Evolutionary conservation across 495 filamentous ascomycete genomes (phyloP).

Genomic region (Cercophora sp.): DNA sequence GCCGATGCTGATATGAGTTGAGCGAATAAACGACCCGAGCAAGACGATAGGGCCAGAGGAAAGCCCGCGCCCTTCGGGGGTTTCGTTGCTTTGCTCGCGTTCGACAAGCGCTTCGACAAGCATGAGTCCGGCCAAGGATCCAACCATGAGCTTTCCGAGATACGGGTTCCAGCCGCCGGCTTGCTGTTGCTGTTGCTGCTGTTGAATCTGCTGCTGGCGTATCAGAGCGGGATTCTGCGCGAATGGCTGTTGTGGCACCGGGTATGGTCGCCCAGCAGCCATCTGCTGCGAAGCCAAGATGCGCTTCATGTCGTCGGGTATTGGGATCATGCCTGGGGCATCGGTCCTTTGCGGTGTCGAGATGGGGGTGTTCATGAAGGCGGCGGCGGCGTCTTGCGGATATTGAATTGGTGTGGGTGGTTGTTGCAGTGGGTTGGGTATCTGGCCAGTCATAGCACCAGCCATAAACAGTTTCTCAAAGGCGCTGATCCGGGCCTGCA

Average conservation of each 20-base stretch:
- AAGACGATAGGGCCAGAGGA: conserved; percentile 61
- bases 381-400: conserved; percentile 32
- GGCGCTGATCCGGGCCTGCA: conserved; percentile 65
- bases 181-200: conserved; percentile 42
- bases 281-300: conserved; percentile 51
- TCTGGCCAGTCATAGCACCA: conserved; percentile 48
- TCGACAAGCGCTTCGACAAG: conserved; percentile 71
- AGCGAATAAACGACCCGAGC: conserved; percentile 39
- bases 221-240: conserved; percentile 33
- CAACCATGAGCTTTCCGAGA: conserved; percentile 79
- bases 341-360: conserved; percentile 27
- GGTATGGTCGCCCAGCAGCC: conserved; percentile 41
- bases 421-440: conserved; percentile 45
- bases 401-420: conserved; percentile 47
- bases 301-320: conserved; percentile 73
- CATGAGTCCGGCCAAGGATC: conserved; percentile 87
- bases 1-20: conserved; percentile 41
- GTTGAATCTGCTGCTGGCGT: conserved; percentile 45
- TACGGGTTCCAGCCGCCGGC: conserved; percentile 45
- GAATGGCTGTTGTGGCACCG: conserved; percentile 37
- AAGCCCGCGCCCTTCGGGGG: conserved; percentile 64
- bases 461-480: conserved; percentile 67
- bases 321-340: conserved; percentile 67
- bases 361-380: conserved; percentile 33
- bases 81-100: conserved; percentile 52